Base-by-base conservation (phyloP, 1,139 yeast genomes). In the Yamadazyma buinensis region DNA sequence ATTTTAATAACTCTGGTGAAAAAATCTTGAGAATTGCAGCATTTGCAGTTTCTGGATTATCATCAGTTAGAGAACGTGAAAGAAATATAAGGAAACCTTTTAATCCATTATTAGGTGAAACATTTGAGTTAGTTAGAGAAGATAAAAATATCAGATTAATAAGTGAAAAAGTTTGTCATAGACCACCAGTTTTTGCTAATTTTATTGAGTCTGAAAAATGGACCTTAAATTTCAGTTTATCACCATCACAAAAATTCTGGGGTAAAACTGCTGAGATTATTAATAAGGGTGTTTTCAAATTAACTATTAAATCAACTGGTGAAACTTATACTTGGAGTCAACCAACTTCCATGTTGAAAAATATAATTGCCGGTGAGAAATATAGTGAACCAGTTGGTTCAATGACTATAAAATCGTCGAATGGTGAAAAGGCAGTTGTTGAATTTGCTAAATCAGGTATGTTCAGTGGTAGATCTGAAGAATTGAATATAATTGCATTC, bases 221-320 rank as follows among this genome's bases (percentile, higher is more conserved):
- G 97, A 75, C 76, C n/a, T 64, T 87, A 33, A 72, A 74, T 30
- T 86, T 80, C 54, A 73, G 84, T 10, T 79, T 94, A 2, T 70
- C 80, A 22, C 97, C 98, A 0, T 74, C 77, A 21, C 97, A 90
- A 50, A 88, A 87, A 55, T 87, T 86, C 50, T 92, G 97, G 95
- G 97, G 97, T 34, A 92, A 92, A 59, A 82, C 88, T 28, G 78
- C 87, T 11, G 97, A 92, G 56, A 67, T 92, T 39, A 74, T 75
- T 32, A 86, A 87, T 43, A 77, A 75, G 34, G 98, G 98, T 26
- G 63, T 63, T 11, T 64, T 82, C 5, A 72, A 72, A 32, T 64
- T 88, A 33, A 67, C 70, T 2, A 65, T 80, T 30, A 76, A 72
- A 51, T 40, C 60, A 8, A 72, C 84, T 0, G 90, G 90, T 4